Evolutionary conservation across 306 rosid species (phyloP), one percentile per base, ranked within the genome.

Genomic region (Pterocarpus santalinus): DNA sequence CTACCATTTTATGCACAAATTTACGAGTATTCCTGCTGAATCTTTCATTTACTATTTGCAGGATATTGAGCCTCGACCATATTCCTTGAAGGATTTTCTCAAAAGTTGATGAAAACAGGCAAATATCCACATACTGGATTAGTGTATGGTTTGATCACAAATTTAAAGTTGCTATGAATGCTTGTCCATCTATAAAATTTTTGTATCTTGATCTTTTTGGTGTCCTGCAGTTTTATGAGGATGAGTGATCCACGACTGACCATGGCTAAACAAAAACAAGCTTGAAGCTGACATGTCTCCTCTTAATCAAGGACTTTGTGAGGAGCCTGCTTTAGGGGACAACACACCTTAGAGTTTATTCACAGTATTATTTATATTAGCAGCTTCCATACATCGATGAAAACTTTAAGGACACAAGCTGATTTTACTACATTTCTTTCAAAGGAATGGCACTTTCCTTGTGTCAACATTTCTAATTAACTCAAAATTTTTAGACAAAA

Each of bases 1-100:
- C 3, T 60, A 28, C 75, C 30, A 28, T 69, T 60, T 22, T 43
- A 41, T 51, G 56, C 65, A 35, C 46, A 61, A 30, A 72, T 61
- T 10, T 1, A 62, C 5, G 2, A 39, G 35, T 60, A 47, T 35
- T 73, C 72, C 36, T 43, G 41, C 78, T 86, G 56, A 85, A 38
- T 64, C 69, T 62, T 72, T 34, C 35, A 39, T 47, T 80, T 46
- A 83, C 82, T 76, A 58, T 52, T 83, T 87, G 86, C 82, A 95
- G 99, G 97, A 93, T n/a, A n/a, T n/a, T 51, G 90, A 83, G n/a
- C 79, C 77, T 63, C 90, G 83, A 3, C 67, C 92, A 28, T 95
- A 93, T 88, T 89, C 94, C 77, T 80, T 92, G 81, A 78, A 82
- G 85, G 91, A 94, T 76, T 94, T 92, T 72, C 89, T 94, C 66